Evolutionary conservation across 495 filamentous ascomycete species (phyloP), one percentile per base, ranked within the genome.

Genomic region (Neurospora sp.): DNA sequence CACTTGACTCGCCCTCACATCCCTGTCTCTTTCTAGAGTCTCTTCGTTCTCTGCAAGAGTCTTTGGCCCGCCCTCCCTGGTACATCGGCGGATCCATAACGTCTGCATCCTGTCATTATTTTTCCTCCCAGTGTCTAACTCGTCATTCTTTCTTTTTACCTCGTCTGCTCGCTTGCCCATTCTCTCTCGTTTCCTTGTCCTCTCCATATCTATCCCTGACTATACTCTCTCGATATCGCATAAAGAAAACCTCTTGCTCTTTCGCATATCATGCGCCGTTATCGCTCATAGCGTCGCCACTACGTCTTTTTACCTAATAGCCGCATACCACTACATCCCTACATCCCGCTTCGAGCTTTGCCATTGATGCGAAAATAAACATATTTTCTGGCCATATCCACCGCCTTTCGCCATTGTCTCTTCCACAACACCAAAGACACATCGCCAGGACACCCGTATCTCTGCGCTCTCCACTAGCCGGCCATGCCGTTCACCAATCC

Each of bases 401-500:
- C 54, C 54, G 54, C 14, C 54, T 44, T 35, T 44, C 39, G 31
- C 72, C 46, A 46, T 42, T 39, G 31, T 70, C 27, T 44, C 37
- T 39, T 74, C 72, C 31, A 70, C 38, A 37, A 59, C 31, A 18
- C 41, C 31, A 69, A 59, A 48, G 42, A 12, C 44, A 72, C 42
- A 66, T 72, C 44, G 71, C 73, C 59, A 38, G 18, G 23, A 35
- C 37, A 12, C 3, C 62, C 35, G 16, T 31, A 59, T 59, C 48
- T 31, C 23, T 62, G 48, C 48, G 5, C 14, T 18, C 9, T 40
- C 37, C 18, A 37, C 70, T 69, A 48, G 38, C 38, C 69, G 75
- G 75, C 71, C 70, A 88, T 89, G 86, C 83, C 83, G 38, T 85
- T 82, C 71, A 84, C 87, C 71, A 87, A 86, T 41, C 84, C 84